These are phyloP conservation scores for Herpetomonas muscarum DNA, from an alignment of 208 protist genomes.

Conservation along the genomic window DNA sequence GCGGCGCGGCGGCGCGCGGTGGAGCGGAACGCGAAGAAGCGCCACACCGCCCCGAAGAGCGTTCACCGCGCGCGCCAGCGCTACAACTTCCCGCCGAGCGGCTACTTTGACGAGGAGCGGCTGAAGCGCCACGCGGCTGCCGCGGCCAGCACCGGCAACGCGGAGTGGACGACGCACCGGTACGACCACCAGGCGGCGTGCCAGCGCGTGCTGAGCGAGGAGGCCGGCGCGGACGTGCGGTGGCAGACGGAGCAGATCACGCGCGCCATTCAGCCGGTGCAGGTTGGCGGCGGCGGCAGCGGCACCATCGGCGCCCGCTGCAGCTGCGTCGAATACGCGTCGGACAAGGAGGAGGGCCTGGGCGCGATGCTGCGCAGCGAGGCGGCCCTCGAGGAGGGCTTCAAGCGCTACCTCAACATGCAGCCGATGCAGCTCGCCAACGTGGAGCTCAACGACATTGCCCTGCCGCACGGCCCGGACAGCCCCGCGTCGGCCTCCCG, in stretches of 20 bases:
- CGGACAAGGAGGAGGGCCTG: constrained; percentile 13
- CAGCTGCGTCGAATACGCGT: constrained; percentile 35
- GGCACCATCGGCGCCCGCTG: constrained; percentile 17
- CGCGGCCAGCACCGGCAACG: constrained; percentile 10
- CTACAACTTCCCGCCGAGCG: constrained; percentile 18
- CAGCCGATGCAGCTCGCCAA: constrained; percentile 68
- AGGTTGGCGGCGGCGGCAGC: constrained; percentile 13
- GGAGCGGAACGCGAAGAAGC: constrained; percentile 33
- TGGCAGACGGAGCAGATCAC: constrained; percentile 30
- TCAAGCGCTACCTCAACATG: constrained; percentile 55
- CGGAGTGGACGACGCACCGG: constrained; percentile 21
- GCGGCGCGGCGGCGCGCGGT: constrained; percentile 28
- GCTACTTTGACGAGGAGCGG: constrained; percentile 23
- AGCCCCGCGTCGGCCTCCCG: constrained; percentile 8
- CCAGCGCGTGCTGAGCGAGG: constrained; percentile 10
- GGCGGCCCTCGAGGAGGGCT: constrained; percentile 30
- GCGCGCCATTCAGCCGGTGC: constrained; percentile 42
- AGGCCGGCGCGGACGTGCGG: constrained; percentile 8
- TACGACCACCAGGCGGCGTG: constrained; percentile 26
- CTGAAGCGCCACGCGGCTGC: constrained; percentile 15
- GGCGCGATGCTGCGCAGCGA: constrained; percentile 25
- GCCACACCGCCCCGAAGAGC: constrained; percentile 20
- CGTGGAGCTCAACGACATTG: constrained; percentile 37
- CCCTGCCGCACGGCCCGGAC: constrained; percentile 17
- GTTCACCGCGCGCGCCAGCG: constrained; percentile 11